phyloP scores from a whole-genome alignment of 257 asterid species.

The Nicotiana tomentosiformis region DNA sequence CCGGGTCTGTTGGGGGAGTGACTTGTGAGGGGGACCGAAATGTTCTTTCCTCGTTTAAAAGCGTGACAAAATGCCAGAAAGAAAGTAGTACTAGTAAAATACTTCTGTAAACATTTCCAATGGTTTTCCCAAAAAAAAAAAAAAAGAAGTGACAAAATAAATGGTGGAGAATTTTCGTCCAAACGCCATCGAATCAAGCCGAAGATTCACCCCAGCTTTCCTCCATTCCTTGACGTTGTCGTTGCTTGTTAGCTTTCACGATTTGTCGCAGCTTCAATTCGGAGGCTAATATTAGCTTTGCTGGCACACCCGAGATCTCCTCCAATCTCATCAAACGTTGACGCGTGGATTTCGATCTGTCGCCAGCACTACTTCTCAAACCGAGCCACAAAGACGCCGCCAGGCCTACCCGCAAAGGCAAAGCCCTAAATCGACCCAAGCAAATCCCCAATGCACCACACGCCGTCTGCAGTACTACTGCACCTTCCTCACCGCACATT shows the following conservation, averaged over 20 bases:
- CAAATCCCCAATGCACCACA: constrained; percentile 30
- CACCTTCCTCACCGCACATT: constrained; percentile 12
- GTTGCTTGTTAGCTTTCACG: constrained; percentile 9
- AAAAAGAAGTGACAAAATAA: not conserved
- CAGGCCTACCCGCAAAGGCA: constrained; percentile 43
- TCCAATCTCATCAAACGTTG: constrained; percentile 36
- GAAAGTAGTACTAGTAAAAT: not conserved
- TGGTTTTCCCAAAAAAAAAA: not conserved
- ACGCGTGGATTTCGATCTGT: constrained; percentile 12
- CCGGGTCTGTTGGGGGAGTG: too few species aligned
- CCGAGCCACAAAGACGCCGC: constrained; percentile 69
- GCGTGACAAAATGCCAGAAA: not conserved
- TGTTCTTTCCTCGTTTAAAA: not conserved
- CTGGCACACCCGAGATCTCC: constrained; percentile 54
- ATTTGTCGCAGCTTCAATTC: constrained; percentile 32
- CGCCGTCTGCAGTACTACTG: constrained; percentile 17
- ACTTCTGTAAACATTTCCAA: not conserved
- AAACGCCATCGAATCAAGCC: not conserved
- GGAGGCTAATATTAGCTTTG: constrained; percentile 37
- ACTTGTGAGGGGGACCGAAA: not conserved
- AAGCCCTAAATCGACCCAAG: constrained; percentile 19
- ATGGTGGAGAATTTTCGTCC: not conserved
- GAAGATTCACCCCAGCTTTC: constrained; percentile 67
- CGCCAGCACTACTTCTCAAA: constrained; percentile 15
- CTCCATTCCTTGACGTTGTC: constrained; percentile 28